Conservation (phyloP, 2,329 filamentous ascomycete species). For the Pseudogymnoascus sp. region DNA sequence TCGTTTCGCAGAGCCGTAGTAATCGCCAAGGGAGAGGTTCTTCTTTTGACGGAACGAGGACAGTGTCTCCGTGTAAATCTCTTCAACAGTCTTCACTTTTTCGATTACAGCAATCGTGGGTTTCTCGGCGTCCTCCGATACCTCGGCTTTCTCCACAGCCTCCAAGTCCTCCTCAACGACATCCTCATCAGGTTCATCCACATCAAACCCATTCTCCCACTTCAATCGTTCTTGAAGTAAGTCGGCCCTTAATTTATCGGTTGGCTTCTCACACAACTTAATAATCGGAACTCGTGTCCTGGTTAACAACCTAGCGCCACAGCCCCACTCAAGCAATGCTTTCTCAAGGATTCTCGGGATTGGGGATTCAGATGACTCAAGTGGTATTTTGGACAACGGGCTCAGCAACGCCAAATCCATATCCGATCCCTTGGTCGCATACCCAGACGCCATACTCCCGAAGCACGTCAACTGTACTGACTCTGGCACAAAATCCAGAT, state of each 20-base stretch:
- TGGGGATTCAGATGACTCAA: slow-evolving; percentile 45
- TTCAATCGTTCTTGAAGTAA: slow-evolving; percentile 57
- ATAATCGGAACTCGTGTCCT: slow-evolving; percentile 79
- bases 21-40: slow-evolving; percentile 24
- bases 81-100: not conserved
- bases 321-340: slow-evolving; percentile 59
- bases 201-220: slow-evolving; percentile 55
- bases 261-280: slow-evolving; percentile 70
- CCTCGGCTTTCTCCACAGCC: not conserved
- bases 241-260: slow-evolving; percentile 47
- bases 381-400: slow-evolving; percentile 45
- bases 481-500: slow-evolving; percentile 40
- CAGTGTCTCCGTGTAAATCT: slow-evolving; percentile 10
- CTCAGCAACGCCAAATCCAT: slow-evolving; percentile 80
- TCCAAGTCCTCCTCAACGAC: slow-evolving; percentile 27
- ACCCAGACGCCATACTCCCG: slow-evolving; percentile 75
- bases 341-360: slow-evolving; percentile 71
- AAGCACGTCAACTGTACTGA: slow-evolving; percentile 68
- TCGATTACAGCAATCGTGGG: not conserved
- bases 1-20: slow-evolving; percentile 25
- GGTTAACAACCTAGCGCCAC: slow-evolving; percentile 68
- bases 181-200: slow-evolving; percentile 30
- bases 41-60: slow-evolving; percentile 23
- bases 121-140: not conserved
- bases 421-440: slow-evolving; percentile 79